Evolutionary conservation across 1,284 basidiomycete species (phyloP).

Genomic region (Fomitiporia mediterranea): DNA sequence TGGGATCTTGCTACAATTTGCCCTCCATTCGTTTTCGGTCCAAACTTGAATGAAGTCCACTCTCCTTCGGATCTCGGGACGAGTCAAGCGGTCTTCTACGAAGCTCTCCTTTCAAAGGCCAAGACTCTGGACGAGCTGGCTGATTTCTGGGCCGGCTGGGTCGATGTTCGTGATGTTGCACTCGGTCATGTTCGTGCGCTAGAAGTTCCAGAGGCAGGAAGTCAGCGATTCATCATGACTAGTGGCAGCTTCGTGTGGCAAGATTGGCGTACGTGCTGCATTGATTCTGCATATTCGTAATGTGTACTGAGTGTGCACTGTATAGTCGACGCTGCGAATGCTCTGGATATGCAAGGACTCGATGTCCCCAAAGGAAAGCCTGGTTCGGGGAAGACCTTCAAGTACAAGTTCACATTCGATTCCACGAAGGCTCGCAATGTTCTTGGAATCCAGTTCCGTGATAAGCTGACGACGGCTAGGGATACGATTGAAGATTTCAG

Average conservation of each 20-base stretch:
- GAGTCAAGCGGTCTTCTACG: neutral
- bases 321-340: slow-evolving; percentile 14
- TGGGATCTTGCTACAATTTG: slow-evolving; percentile 56
- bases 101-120: neutral
- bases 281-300: neutral
- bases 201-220: slow-evolving; percentile 34
- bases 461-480: neutral
- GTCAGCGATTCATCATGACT: slow-evolving; percentile 38
- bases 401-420: neutral
- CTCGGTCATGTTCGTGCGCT: slow-evolving; percentile 41
- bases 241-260: slow-evolving; percentile 25
- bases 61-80: neutral
- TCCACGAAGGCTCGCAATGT: neutral
- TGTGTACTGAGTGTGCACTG: neutral
- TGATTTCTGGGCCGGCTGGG: slow-evolving; percentile 31
- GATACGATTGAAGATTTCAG: slow-evolving; percentile 17
- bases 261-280: slow-evolving; percentile 23
- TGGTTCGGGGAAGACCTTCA: slow-evolving; percentile 7
- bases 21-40: slow-evolving; percentile 46
- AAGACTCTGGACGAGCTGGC: slow-evolving; percentile 19
- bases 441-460: slow-evolving; percentile 7
- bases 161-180: slow-evolving; percentile 44
- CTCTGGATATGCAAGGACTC: slow-evolving; percentile 8
- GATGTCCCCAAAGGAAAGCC: slow-evolving; percentile 7
- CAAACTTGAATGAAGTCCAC: slow-evolving; percentile 32